Base-by-base conservation (phyloP, 768 basidiomycete genomes). In the Collybia mongolica region DNA sequence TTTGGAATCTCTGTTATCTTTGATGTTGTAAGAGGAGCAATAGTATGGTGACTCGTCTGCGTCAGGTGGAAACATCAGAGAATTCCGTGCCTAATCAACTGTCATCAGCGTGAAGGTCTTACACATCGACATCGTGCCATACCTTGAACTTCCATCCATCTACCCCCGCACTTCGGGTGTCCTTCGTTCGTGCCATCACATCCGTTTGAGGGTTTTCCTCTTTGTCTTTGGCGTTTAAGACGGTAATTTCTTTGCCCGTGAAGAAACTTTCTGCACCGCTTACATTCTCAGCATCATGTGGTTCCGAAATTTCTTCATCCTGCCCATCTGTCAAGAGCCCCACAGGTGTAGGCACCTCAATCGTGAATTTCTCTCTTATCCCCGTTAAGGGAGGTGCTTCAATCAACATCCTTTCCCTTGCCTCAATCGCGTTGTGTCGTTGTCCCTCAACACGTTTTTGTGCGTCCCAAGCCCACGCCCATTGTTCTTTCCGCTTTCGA, bases 401-500 rank as follows among this genome's bases (percentile, higher is more conserved):
- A 57, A 93, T 79, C 54, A 95, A 58, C 73, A 90, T 75, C 58
- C 74, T 76, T 69, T 86, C 84, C 66, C 87, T 76, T 24, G 68
- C 79, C 62, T 87, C 84, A 26, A 88, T 62, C 79, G 86, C 84
- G 67, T 70, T 84, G 35, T 67, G 73, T 58, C 79, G 77, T 65
- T 83, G 83, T 45, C 70, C 74, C 54, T 90, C 87, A 1, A 94
- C 93, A 60, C 81, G 74, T 65, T 71, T 75, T 75, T 98, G 93
- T 6, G 93, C 94, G 37, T 92, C 88, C 85, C 88, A 99, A 2
- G 95, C 97, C 97, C 97, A 99, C 0, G 71, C 82, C 76, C 86
- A 93, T 65, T 74, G 83, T 63, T 91, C 89, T 63, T 83, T 84
- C 52, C 93, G 77, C 58, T 79, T 77, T 65, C 76, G 72, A 63